These are phyloP conservation scores for Collybia nuda DNA, from an alignment of 768 basidiomycete species.

Conservation along the genomic window DNA sequence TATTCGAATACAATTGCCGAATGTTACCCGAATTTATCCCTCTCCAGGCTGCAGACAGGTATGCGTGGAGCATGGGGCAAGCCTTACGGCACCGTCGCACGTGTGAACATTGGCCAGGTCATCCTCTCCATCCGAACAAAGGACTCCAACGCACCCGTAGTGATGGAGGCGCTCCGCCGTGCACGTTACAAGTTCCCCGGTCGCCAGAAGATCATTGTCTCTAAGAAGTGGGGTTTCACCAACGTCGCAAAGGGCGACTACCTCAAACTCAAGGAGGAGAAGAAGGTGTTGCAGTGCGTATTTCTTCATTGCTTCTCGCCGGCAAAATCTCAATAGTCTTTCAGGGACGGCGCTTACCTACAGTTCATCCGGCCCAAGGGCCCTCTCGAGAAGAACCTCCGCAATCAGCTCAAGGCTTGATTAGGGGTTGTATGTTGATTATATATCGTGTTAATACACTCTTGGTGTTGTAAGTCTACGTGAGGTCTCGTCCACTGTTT, in stretches of 20 bases:
- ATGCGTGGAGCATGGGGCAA: slow-evolving; percentile 99
- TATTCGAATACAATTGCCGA: neutral
- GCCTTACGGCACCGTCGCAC: slow-evolving; percentile 96
- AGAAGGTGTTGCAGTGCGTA: slow-evolving; percentile 84
- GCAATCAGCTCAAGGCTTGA: slow-evolving; percentile 78
- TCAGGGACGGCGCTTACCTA: slow-evolving; percentile 92
- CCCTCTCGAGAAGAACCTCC: slow-evolving; percentile 80
- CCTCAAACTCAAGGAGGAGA: slow-evolving; percentile 83
- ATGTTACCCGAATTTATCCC: too few species aligned
- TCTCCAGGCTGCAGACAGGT: slow-evolving; percentile 82
- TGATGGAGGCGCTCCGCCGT: slow-evolving; percentile 96
- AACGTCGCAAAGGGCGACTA: slow-evolving; percentile 91
- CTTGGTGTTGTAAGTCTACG: neutral
- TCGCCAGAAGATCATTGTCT: slow-evolving; percentile 94
- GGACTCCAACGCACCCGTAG: slow-evolving; percentile 81
- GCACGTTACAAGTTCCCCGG: slow-evolving; percentile 99
- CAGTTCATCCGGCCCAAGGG: slow-evolving; percentile 92
- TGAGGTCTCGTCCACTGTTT: slow-evolving; percentile 15
- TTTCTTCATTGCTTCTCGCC: slow-evolving; percentile 7
- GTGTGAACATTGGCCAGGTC: slow-evolving; percentile 96
- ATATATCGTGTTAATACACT: slow-evolving; percentile 11
- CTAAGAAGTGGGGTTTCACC: slow-evolving; percentile 99
- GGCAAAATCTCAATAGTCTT: neutral
- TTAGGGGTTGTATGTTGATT: slow-evolving; percentile 12
- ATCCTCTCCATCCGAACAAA: slow-evolving; percentile 88